These are phyloP conservation scores for Podospora sp. DNA, from an alignment of 495 filamentous ascomycete genomes.

Conservation along the genomic window DNA sequence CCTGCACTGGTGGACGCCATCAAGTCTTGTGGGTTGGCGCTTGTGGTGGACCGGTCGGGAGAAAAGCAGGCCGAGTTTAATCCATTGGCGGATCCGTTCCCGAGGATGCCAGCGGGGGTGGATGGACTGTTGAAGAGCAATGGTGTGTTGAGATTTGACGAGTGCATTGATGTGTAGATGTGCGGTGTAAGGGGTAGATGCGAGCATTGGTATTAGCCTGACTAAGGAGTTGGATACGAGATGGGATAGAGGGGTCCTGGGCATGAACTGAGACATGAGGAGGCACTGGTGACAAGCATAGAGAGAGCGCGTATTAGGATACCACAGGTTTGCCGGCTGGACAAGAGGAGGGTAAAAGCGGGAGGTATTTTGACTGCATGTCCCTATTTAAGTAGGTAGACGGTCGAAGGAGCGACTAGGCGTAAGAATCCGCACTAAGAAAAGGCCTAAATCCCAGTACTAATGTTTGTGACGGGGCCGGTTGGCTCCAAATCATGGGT, in stretches of 20 bases:
- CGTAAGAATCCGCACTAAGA: no score
- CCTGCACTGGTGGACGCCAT: constrained; percentile 90
- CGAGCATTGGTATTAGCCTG: not conserved
- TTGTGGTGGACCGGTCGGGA: constrained; percentile 83
- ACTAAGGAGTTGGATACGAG: not conserved
- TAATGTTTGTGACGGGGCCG: no score
- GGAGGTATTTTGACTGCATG: no score
- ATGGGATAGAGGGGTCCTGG: not conserved
- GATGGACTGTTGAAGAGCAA: constrained; percentile 85
- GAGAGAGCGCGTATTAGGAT: no score
- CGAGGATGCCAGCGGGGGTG: constrained; percentile 62
- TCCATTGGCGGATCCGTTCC: constrained; percentile 46
- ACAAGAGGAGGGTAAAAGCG: not conserved
- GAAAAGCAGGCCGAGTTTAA: constrained; percentile 33
- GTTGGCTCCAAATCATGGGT: no score
- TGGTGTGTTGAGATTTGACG: constrained; percentile 88
- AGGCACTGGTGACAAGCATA: no score
- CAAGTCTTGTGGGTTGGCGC: constrained; percentile 87
- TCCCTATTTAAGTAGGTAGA: no score
- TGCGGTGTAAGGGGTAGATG: not conserved
- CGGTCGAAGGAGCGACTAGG: no score
- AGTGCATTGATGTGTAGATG: constrained; percentile 85
- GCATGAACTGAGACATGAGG: not conserved
- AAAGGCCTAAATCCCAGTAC: no score
- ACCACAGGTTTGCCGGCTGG: no score